Base-by-base conservation (phyloP, 1,284 basidiomycete species). In the Ceratobasidium sp. region DNA sequence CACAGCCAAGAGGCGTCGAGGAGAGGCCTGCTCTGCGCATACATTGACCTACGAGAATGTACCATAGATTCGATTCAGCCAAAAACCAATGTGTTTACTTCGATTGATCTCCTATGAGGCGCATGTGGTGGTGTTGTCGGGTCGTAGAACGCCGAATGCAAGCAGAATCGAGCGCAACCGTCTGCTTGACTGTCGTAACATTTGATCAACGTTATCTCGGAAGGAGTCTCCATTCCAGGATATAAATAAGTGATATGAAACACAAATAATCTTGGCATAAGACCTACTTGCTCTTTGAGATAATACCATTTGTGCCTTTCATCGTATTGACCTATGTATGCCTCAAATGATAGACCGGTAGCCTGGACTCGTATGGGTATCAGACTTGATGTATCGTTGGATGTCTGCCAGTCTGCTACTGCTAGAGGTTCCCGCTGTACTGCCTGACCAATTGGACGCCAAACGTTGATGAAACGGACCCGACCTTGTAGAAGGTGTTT, bases 381-480 rank as follows among this genome's bases (percentile, higher is more conserved):
- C 2, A 57, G 53, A n/a, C 36, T 34, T 4, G 30, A 57, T 26
- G 30, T 36, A 16, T 57, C 28, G 6, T 9, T n/a, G 16, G 53
- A 57, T 10, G 81, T 80, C 53, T 82, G 80, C 61, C 80, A 84
- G 75, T 87, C 86, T 0, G 82, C 82, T 1, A 86, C 78, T 0
- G 84, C 84, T 53, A 87, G 82, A 0, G 86, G 87, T 74, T 79
- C 79, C 75, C 87, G 84, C 23, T 81, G 78, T 14, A 84, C 85
- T 1, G 83, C 75, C 53, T 84, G 80, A 10, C 77, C 79, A 69
- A 87, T 83, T 1, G 86, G 86, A 21, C 85, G 80, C 86, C 86
- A 87, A 71, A 86, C 81, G 77, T 87, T 87, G 81, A 87, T 84
- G 74, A 87, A 82, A 72, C 84, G 84, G 43, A 84, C 87, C 41